These are phyloP conservation scores for Russula virescens DNA, from an alignment of 768 basidiomycete species.

Conservation along the genomic window DNA sequence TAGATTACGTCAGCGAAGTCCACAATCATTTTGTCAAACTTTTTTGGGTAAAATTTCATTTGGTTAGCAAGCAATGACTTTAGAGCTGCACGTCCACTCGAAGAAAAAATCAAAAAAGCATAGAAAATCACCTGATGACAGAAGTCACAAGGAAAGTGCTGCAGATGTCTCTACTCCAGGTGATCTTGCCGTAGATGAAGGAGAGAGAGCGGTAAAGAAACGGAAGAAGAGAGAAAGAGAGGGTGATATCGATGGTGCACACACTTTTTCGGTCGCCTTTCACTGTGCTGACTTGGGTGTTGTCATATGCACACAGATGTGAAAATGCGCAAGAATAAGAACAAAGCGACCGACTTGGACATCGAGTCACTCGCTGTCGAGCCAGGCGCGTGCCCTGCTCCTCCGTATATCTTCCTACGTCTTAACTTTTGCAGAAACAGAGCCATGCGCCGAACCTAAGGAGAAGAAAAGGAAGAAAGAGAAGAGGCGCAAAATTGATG, in stretches of 20 bases:
- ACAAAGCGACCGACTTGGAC: neutral
- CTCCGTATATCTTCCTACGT: neutral
- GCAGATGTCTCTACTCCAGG: neutral
- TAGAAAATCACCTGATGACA: neutral
- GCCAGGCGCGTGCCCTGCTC: neutral
- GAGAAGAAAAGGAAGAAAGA: slow-evolving; percentile 23
- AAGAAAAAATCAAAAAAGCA: neutral
- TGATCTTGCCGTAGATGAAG: neutral
- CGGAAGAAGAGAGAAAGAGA: slow-evolving; percentile 2
- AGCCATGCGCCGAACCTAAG: neutral
- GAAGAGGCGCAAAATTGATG: slow-evolving; percentile 26
- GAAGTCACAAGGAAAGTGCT: neutral
- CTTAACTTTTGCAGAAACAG: neutral
- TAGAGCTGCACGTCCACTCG: neutral
- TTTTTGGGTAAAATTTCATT: too few species aligned
- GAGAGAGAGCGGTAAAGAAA: neutral
- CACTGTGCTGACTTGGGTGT: neutral
- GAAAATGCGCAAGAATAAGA: slow-evolving; percentile 5
- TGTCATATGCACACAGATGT: neutral
- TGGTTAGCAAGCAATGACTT: neutral
- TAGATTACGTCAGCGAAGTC: slow-evolving; percentile 7
- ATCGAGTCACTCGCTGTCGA: neutral
- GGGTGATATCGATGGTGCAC: neutral
- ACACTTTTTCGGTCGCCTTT: neutral
- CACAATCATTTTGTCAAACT: neutral